Conservation (phyloP, 2,329 filamentous ascomycete species). For the Didymella sp. region DNA sequence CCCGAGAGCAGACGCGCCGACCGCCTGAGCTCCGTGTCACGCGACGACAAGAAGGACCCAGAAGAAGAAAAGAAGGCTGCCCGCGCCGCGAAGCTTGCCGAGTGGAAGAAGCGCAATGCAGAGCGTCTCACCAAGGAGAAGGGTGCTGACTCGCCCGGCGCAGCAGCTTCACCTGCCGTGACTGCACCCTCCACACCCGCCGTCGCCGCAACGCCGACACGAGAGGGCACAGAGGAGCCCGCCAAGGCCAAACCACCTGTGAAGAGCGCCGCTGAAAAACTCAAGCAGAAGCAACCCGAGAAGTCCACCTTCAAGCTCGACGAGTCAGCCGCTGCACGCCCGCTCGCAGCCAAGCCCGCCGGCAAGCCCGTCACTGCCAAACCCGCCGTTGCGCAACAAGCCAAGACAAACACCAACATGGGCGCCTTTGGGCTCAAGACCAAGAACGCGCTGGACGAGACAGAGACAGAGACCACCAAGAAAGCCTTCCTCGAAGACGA, state of each 20-base stretch:
- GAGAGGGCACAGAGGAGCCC: slow-evolving; percentile 55
- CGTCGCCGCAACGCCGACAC: slow-evolving; percentile 36
- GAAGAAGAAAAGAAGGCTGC: slow-evolving; percentile 37
- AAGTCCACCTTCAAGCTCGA: slow-evolving; percentile 51
- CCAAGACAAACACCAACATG: slow-evolving; percentile 74
- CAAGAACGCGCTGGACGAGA: slow-evolving; percentile 69
- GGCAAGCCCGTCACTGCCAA: slow-evolving; percentile 34
- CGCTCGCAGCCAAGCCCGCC: slow-evolving; percentile 37
- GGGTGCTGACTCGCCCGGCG: slow-evolving; percentile 67
- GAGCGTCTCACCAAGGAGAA: slow-evolving; percentile 65
- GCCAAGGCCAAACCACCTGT: slow-evolving; percentile 81
- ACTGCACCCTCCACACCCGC: slow-evolving; percentile 72
- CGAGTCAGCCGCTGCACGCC: slow-evolving; percentile 39
- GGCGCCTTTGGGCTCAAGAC: slow-evolving; percentile 81
- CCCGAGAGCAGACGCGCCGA: slow-evolving; percentile 37
- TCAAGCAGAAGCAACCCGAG: slow-evolving; percentile 60
- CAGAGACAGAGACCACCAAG: slow-evolving; percentile 69
- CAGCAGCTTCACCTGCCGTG: slow-evolving; percentile 62
- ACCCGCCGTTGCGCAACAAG: slow-evolving; percentile 59
- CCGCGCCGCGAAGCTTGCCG: slow-evolving; percentile 60
- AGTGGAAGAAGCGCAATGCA: slow-evolving; percentile 78
- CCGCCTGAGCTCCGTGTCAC: slow-evolving; percentile 51
- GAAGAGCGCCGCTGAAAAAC: slow-evolving; percentile 84
- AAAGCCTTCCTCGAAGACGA: slow-evolving; percentile 89
- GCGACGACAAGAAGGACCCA: slow-evolving; percentile 55